Base-by-base conservation (phyloP, 208 protist genomes). In the Tetramitus jugosus region DNA sequence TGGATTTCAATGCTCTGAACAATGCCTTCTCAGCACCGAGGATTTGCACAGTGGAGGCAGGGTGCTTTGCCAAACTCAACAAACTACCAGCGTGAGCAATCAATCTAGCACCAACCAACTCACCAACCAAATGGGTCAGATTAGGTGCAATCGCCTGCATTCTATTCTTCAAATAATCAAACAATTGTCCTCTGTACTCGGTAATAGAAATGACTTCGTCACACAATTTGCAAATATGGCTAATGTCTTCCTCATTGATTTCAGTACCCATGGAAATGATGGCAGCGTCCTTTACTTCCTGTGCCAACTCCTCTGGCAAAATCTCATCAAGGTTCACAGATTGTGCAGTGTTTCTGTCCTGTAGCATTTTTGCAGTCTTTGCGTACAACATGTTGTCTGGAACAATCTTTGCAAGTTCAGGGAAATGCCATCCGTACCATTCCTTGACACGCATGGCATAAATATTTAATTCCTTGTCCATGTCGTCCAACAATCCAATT, bases 361-460 rank as follows among this genome's bases (percentile, higher is more conserved):
- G 87, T 80, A 92, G 87, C n/a, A 88, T 90, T 45, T 92, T 81
- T 40, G 97, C 92, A 61, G 95, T 87, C 83, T 96, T 95, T 65
- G 94, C 92, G 84, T 98, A 99, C 56, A 90, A 76, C 26, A 97
- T 83, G 82, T 98, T 97, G 82, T 99, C 96, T 45, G 94, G 90
- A 26, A 98, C 88, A 39, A 99, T 89, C 87, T 99, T 99, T 61
- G 81, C 84, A 20, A 99, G 82, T 87, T 99, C 97, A 13, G 97
- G 97, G 89, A 99, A 99, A 90, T 99, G 96, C 96, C 96, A 99
- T 42, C 95, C 95, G 86, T 98, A 98, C 97, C 97, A 99, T 90
- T 99, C 97, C 60, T 83, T 81, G 35, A 97, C 91, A 65, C 97
- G 90, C 97, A 99, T 99, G 8, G 92, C 95, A 85, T 99, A 99